Evolutionary conservation across 1,139 yeast species (phyloP), one percentile per base, ranked within the genome.

Genomic region (Yamadazyma taylorii): DNA sequence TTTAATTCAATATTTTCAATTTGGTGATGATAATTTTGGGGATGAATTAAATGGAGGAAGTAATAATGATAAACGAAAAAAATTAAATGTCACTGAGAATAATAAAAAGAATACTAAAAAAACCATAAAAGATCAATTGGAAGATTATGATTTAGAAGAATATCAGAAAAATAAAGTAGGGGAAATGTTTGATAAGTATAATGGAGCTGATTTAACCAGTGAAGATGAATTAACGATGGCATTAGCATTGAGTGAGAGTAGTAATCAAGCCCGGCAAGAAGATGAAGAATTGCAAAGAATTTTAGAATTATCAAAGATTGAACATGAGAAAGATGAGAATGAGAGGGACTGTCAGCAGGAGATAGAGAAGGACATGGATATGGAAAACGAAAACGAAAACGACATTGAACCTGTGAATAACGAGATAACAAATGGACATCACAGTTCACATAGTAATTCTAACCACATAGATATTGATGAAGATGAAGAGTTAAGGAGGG

Each of bases 1-100:
- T 16, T 63, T 75, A 1, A 61, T 81, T 1, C 88, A 82, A 50
- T 79, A 76, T 51, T 81, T 83, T 52, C 78, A 78, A 45, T 73
- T 78, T 57, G 92, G 90, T 2, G 53, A 52, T 6, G 34, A 26
- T 9, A 46, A 43, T 28, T 37, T 30, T 14, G 28, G 16, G 14
- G 29, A 22, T 11, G 14, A 27, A 15, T 16, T 26, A 2, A 14
- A 9, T 28, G n/a, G 26, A 10, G 13, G 12, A 17, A 33, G 24
- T 12, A 40, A 38, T 22, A 30, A 14, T 9, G 33, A 35, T 19
- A 34, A 39, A 21, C 51, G 49, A 38, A 56, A 55, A 40, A 56
- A 52, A 41, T 45, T 53, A 13, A 50, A 46, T 24, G 46, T 48
- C 3, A 52, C 56, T 34, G 56, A 54, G 25, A 36, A 38, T 10